Evolutionary conservation across 352 stramenopile genomes (phyloP), one percentile per base, ranked within the genome.

Genomic region (Phytophthora multivora): DNA sequence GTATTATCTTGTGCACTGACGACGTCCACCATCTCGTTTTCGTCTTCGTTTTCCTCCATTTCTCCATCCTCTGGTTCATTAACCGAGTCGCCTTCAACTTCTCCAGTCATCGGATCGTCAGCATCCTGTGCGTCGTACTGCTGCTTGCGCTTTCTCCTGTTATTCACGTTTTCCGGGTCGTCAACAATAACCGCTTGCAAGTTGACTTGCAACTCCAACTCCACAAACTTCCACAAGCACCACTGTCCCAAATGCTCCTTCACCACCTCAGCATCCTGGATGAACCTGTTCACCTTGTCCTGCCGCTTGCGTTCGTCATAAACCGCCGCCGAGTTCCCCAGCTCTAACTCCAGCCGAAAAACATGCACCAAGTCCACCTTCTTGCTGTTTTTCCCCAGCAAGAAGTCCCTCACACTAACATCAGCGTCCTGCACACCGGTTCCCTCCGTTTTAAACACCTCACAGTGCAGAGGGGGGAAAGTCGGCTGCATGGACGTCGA

Each of bases 171-270:
- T 28, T 88, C 69, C 0, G 54, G 18, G 38, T 91, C 84, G 15
- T 85, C 65, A 0, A 91, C 63, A 36, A 90, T 70, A 53, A 81
- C 91, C 7, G 85, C 83, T 12, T 81, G 77, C n/a, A 93, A 65
- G 51, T 90, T 90, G 5, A 51, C 59, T 47, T 90, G 83, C 23
- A 96, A 60, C 48, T 96, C 85, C 19, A 93, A 36, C 45, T 93
- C 83, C 12, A 94, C 68, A 59, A 82, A 91, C 45, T 93, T 93
- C 66, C 89, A 73, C 28, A 96, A 50, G 59, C 87, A 96, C 85
- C 85, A 96, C 21, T 79, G 49, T 0, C 87, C 87, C 3, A 96
- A 57, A 35, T 92, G 81, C 30, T 69, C 12, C 30, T 88, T 80
- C 5, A 94, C 76, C 0, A 63, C 58, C 59, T 90, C 74, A 5